phyloP scores from a whole-genome alignment of 257 asterid species.

The Penstemon davidsonii region DNA sequence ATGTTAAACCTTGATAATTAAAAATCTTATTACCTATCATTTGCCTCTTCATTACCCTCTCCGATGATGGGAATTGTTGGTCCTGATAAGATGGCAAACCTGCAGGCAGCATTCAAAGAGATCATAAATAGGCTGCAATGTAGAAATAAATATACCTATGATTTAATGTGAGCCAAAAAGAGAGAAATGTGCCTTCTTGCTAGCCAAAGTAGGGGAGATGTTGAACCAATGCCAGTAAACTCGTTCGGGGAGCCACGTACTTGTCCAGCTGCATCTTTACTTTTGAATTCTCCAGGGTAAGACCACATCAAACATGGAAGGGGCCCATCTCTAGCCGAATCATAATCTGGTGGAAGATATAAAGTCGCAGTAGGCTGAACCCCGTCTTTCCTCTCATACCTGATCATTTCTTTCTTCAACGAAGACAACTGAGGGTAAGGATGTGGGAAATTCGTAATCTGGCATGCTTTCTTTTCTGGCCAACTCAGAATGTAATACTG shows the following conservation, averaged over 20 bases:
- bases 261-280: slow-evolving; percentile 97
- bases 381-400: slow-evolving; percentile 91
- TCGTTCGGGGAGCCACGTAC: slow-evolving; percentile 99
- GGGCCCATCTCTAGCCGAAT: slow-evolving; percentile 86
- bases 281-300: slow-evolving; percentile 98
- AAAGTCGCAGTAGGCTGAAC: slow-evolving; percentile 96
- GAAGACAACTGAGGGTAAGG: slow-evolving; percentile 96
- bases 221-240: slow-evolving; percentile 95
- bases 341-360: slow-evolving; percentile 93
- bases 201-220: slow-evolving; percentile 96
- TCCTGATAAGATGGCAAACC: slow-evolving; percentile 90
- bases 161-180: slow-evolving; percentile 22
- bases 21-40: slow-evolving; percentile 66
- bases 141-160: slow-evolving; percentile 15
- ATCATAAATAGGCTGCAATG: slow-evolving; percentile 14
- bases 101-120: slow-evolving; percentile 42
- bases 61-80: slow-evolving; percentile 98
- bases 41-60: slow-evolving; percentile 98
- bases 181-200: slow-evolving; percentile 69
- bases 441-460: slow-evolving; percentile 90
- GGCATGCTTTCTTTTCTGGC: slow-evolving; percentile 85
- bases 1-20: not conserved
- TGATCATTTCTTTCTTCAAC: slow-evolving; percentile 90
- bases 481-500: slow-evolving; percentile 75
- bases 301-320: slow-evolving; percentile 99